Evolutionary conservation across 768 basidiomycete genomes (phyloP).

Genomic region (Mycena kentingensis): DNA sequence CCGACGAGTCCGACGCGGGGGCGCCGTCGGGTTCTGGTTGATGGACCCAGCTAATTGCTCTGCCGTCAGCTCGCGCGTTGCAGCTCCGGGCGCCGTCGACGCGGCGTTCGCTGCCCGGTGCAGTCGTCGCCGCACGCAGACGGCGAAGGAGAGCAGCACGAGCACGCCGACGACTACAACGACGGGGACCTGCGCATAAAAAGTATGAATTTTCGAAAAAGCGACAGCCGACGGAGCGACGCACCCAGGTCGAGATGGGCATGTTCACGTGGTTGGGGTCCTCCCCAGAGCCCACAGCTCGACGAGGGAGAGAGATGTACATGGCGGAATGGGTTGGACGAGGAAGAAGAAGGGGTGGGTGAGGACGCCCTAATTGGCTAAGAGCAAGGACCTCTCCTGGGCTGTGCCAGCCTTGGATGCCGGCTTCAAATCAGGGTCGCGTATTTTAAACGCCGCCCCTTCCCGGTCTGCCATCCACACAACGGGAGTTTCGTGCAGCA

Average conservation of each 20-base stretch:
- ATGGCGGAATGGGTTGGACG: too few relatives aligned
- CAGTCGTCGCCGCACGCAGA: slow-evolving; percentile 23
- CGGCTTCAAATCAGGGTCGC: too few relatives aligned
- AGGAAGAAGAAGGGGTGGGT: too few relatives aligned
- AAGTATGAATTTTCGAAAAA: not conserved
- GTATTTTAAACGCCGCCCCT: too few relatives aligned
- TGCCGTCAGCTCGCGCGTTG: slow-evolving; percentile 50
- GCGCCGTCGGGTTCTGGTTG: slow-evolving; percentile 30
- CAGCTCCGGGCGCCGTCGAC: slow-evolving; percentile 9
- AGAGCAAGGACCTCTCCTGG: too few relatives aligned
- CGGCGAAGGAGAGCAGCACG: slow-evolving; percentile 20
- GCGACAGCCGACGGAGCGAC: not conserved
- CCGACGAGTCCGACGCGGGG: slow-evolving; percentile 36
- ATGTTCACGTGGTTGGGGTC: too few relatives aligned
- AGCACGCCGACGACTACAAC: slow-evolving; percentile 35
- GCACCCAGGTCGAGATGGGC: slow-evolving; percentile 12
- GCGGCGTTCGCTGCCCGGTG: slow-evolving; percentile 16
- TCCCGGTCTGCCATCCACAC: too few relatives aligned
- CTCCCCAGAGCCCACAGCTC: too few relatives aligned
- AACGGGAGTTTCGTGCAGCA: too few relatives aligned
- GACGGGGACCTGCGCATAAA: slow-evolving; percentile 25
- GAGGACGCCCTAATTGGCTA: too few relatives aligned
- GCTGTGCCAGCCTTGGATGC: too few relatives aligned
- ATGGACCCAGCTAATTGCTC: slow-evolving; percentile 57
- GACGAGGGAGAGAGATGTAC: too few relatives aligned